These are phyloP conservation scores for Xylaria digitata DNA, from an alignment of 2,329 filamentous ascomycete genomes.

Conservation along the genomic window DNA sequence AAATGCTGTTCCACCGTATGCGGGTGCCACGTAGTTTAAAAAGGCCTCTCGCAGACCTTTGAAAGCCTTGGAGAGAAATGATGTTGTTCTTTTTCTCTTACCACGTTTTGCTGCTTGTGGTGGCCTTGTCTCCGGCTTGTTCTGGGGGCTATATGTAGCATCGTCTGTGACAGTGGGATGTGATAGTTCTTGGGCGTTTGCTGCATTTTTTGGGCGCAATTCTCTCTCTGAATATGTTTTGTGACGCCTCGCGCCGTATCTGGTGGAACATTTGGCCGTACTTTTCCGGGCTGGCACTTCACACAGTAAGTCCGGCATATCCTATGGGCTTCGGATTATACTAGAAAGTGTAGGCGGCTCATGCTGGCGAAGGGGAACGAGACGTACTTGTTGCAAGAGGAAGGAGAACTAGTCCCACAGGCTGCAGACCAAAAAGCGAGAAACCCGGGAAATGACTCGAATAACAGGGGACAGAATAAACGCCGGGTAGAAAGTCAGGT, in stretches of 20 bases:
- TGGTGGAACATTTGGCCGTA: not conserved
- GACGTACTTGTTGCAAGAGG: not conserved
- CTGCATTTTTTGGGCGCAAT: not conserved
- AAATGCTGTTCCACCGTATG: not conserved
- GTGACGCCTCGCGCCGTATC: no score
- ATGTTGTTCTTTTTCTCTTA: constrained; percentile 2
- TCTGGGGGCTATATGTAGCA: not conserved
- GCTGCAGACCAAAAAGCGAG: not conserved
- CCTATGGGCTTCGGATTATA: not conserved
- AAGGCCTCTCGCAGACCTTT: constrained; percentile 1
- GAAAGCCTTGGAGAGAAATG: not conserved
- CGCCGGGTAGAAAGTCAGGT: no score
- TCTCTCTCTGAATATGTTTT: not conserved
- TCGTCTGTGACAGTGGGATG: not conserved
- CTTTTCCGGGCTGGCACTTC: not conserved
- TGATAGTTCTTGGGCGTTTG: not conserved
- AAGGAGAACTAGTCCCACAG: not conserved
- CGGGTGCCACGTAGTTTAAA: constrained; percentile 6
- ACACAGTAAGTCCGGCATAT: no score
- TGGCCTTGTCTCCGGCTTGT: not conserved
- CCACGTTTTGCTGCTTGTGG: not conserved
- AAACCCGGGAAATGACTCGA: not conserved
- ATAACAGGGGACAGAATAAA: no score
- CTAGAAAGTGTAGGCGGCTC: not conserved
- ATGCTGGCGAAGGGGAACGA: not conserved